phyloP scores from a whole-genome alignment of 331 rosid species.

The Prunus yedoensis region DNA sequence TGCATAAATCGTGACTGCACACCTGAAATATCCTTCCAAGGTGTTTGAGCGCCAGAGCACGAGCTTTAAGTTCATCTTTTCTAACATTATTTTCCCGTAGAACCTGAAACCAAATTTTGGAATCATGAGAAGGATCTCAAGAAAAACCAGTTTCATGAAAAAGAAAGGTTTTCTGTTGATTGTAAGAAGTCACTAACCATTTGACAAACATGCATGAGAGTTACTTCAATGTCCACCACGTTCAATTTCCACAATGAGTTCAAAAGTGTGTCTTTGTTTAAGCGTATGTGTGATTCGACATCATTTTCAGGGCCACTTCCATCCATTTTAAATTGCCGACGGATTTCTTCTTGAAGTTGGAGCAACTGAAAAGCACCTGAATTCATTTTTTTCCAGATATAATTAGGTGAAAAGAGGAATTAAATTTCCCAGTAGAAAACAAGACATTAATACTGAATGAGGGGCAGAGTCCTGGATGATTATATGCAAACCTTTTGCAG shows the following conservation, averaged over 20 bases:
- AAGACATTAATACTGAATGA: neutral
- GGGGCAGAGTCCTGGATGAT: neutral
- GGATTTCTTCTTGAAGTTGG: constrained; percentile 78
- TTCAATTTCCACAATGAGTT: constrained; percentile 91
- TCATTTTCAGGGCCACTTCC: constrained; percentile 51
- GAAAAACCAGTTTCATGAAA: neutral
- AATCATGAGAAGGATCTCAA: neutral
- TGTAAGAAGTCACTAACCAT: constrained; percentile 43
- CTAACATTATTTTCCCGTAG: constrained; percentile 57
- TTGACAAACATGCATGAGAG: constrained; percentile 86
- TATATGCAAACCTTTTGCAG: constrained; percentile 68
- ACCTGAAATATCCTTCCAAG: constrained; percentile 92
- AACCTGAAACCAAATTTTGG: constrained; percentile 48
- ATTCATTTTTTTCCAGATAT: constrained; percentile 11
- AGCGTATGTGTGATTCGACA: constrained; percentile 64
- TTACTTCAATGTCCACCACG: constrained; percentile 88
- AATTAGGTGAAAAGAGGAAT: constrained; percentile 20
- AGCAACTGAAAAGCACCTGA: constrained; percentile 80
- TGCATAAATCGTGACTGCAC: neutral
- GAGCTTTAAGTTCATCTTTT: constrained; percentile 85
- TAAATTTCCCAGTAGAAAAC: constrained; percentile 10
- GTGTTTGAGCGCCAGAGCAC: constrained; percentile 72
- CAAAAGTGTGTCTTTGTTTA: constrained; percentile 67
- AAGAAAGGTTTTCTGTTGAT: neutral
- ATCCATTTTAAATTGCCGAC: constrained; percentile 60